Evolutionary conservation across 805 yeast species (phyloP).

Genomic region (Kregervanrija pseudodelftensis): DNA sequence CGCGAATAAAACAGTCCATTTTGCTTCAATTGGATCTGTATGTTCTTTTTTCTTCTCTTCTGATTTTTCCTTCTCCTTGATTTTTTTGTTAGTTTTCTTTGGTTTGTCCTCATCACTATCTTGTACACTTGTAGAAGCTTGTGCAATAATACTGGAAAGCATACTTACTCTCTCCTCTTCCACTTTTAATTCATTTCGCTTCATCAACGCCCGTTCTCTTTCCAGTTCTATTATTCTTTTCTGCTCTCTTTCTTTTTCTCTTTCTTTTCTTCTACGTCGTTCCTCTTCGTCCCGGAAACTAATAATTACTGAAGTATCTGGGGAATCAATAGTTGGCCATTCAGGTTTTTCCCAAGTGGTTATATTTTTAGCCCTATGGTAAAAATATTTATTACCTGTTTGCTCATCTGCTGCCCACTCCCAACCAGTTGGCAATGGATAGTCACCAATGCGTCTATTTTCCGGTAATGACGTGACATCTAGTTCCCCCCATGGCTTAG

Average conservation of each 20-base stretch:
- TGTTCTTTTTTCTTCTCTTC: slow-evolving; percentile 15
- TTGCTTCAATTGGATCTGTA: slow-evolving; percentile 22
- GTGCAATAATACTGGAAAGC: slow-evolving; percentile 23
- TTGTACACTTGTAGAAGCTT: slow-evolving; percentile 18
- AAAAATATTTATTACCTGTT: slow-evolving; percentile 44
- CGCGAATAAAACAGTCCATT: slow-evolving; percentile 55
- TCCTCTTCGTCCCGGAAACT: slow-evolving; percentile 4
- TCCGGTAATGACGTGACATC: slow-evolving; percentile 12
- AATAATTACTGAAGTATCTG: background rate
- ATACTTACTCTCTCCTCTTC: slow-evolving; percentile 20
- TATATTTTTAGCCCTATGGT: slow-evolving; percentile 37
- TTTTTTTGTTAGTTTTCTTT: slow-evolving; percentile 10
- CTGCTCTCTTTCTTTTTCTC: slow-evolving; percentile 15
- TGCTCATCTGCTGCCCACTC: slow-evolving; percentile 43
- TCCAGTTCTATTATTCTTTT: slow-evolving; percentile 27
- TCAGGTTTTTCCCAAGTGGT: slow-evolving; percentile 60
- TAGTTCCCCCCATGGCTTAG: slow-evolving; percentile 14
- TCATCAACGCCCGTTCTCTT: slow-evolving; percentile 29
- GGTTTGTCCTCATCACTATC: slow-evolving; percentile 13
- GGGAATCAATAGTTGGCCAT: slow-evolving; percentile 2
- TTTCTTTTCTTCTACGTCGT: slow-evolving; percentile 8
- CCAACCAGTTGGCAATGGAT: slow-evolving; percentile 59
- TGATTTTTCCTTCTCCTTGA: background rate
- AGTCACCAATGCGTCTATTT: slow-evolving; percentile 22
- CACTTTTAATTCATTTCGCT: slow-evolving; percentile 18